Evolutionary conservation across 305 asterid species (phyloP), one percentile per base, ranked within the genome.

Genomic region (Fraxinus albicans): DNA sequence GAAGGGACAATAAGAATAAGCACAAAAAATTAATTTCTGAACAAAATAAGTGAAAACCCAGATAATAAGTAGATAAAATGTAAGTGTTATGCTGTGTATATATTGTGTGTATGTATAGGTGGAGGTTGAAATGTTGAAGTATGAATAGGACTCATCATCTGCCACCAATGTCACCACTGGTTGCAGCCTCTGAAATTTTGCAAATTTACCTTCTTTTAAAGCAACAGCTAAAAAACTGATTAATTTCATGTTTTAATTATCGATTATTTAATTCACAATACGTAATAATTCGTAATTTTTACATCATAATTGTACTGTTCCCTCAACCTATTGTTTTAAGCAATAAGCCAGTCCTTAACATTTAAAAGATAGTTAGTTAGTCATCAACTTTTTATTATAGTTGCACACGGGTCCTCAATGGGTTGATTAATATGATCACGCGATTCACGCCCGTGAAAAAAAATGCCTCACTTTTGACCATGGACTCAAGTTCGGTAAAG

Each of bases 131-230:
- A 91, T 87, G 97, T 87, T 87, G 88, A 90, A 86, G 86, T 83
- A 86, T 85, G 98, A 93, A 89, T 90, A 84, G 70, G 97, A 94
- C 98, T 87, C 85, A 73, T 86, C 90, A 92, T 88, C 95, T 88
- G 65, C 78, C 40, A 15, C 19, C 76, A 29, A 27, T 70, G 21
- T 77, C 12, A 77, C 79, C 76, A 82, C 91, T 87, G 82, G 85
- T 69, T 67, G 77, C 88, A 81, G 86, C 90, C 89, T 83, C 92
- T 88, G 84, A 12, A 85, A 80, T 76, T 53, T 69, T 80, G 73
- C 0, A 10, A 36, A 36, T 77, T 58, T 77, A 9, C 76, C 40
- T 4, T 70, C 40, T 15, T 70, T 70, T 70, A 27, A 65, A 70
- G 76, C 76, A 13, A 70, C 76, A 4, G 76, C 35, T 29, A 12